These are phyloP conservation scores for Psilocybe cubensis DNA, from an alignment of 768 basidiomycete genomes.

Conservation along the genomic window DNA sequence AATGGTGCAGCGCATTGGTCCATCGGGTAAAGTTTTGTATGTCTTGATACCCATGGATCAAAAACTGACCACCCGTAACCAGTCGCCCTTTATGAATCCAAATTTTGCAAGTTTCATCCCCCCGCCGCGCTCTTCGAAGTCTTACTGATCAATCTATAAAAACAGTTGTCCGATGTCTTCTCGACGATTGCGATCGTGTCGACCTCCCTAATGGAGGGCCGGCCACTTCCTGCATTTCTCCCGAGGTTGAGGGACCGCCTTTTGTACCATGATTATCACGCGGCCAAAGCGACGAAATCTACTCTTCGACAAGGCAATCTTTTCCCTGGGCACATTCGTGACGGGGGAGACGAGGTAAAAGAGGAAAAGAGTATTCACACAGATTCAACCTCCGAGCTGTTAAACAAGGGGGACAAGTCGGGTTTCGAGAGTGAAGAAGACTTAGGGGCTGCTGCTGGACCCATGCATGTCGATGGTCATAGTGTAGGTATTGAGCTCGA, in stretches of 20 bases:
- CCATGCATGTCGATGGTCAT: slow-evolving; percentile 41
- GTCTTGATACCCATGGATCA: background rate
- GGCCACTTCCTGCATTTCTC: slow-evolving; percentile 40
- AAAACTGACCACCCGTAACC: background rate
- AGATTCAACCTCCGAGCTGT: slow-evolving; percentile 10
- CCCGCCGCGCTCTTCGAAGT: background rate
- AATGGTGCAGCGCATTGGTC: slow-evolving; percentile 48
- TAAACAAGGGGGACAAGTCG: background rate
- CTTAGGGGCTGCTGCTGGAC: slow-evolving; percentile 21
- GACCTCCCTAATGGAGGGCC: slow-evolving; percentile 36
- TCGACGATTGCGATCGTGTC: slow-evolving; percentile 43
- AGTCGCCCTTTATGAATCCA: slow-evolving; percentile 46
- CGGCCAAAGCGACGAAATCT: slow-evolving; percentile 12
- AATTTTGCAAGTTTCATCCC: slow-evolving; percentile 37
- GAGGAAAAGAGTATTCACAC: background rate
- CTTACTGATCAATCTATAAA: background rate
- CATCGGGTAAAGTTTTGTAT: slow-evolving; percentile 36
- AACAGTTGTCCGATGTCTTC: slow-evolving; percentile 48
- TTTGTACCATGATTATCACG: slow-evolving; percentile 43
- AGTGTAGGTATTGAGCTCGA: slow-evolving; percentile 45
- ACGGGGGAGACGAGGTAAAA: background rate
- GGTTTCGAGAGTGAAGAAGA: slow-evolving; percentile 10
- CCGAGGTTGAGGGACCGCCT: slow-evolving; percentile 45
- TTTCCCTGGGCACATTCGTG: background rate
- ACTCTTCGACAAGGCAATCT: background rate